phyloP scores from a whole-genome alignment of 169 alveolate genomes.

The Eimeria acervulina region DNA sequence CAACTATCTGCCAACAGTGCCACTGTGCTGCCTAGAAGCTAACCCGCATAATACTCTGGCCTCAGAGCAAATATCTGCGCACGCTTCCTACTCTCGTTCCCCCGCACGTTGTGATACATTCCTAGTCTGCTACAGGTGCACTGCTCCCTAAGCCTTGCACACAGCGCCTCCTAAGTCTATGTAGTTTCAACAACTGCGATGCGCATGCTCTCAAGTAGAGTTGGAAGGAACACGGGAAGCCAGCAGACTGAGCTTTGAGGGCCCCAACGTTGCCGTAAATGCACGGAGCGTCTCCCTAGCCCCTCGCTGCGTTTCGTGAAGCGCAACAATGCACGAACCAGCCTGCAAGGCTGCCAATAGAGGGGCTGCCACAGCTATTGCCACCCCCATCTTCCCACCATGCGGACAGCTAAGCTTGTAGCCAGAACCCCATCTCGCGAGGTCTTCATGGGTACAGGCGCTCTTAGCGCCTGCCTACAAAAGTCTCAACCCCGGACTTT shows the following conservation, averaged over 20 bases:
- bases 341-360: constrained; percentile 62
- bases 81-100: no score
- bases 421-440: constrained; percentile 29
- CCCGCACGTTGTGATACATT: no score
- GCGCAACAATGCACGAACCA: constrained; percentile 78
- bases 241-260: constrained; percentile 66
- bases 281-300: constrained; percentile 46
- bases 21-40: no score
- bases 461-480: constrained; percentile 7
- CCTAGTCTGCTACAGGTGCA: no score
- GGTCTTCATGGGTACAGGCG: background rate
- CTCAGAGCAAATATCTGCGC: no score
- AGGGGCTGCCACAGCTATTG: constrained; percentile 47
- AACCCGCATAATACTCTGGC: no score
- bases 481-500: constrained; percentile 28
- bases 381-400: constrained; percentile 76
- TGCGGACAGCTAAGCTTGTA: constrained; percentile 52
- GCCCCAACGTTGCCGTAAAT: constrained; percentile 60
- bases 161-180: no score
- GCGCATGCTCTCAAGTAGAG: constrained; percentile 73
- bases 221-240: constrained; percentile 74
- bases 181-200: constrained; percentile 65
- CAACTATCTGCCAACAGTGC: no score
- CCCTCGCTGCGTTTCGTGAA: constrained; percentile 70
- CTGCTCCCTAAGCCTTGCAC: no score